A percentile compares a stretch with the other conserved stretches of the same genome.
phyloP scores from a whole-genome alignment of 257 asterid species.

The Solanum clarkiae region DNA sequence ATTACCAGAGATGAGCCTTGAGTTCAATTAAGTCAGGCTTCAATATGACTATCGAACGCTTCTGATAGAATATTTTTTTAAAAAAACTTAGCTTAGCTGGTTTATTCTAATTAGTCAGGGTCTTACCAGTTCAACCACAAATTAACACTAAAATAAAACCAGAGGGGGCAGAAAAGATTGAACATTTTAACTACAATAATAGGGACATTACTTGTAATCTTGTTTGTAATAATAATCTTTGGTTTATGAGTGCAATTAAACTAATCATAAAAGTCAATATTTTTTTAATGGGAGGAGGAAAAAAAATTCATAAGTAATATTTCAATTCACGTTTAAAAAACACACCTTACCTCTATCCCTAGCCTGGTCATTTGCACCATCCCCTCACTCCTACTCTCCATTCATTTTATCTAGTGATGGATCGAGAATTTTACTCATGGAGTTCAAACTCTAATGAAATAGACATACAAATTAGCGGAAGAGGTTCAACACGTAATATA shows the following conservation, averaged over 20 bases:
- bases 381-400: too few relatives aligned
- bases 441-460: too few relatives aligned
- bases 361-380: too few relatives aligned
- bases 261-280: not conserved
- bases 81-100: not conserved
- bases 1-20: too few relatives aligned
- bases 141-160: not conserved
- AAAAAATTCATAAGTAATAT: too few relatives aligned
- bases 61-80: not conserved
- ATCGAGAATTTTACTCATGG: too few relatives aligned
- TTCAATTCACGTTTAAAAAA: too few relatives aligned
- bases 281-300: too few relatives aligned
- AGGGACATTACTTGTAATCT: not conserved
- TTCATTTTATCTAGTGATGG: too few relatives aligned
- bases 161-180: not conserved
- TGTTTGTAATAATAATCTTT: not conserved
- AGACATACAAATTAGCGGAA: too few relatives aligned
- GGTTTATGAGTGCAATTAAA: not conserved
- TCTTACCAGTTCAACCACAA: not conserved
- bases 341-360: too few relatives aligned
- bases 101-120: not conserved
- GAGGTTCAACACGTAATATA: too few relatives aligned
- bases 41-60: rapidly evolving
- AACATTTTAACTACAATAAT: not conserved
- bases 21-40: rapidly evolving